Evolutionary conservation across 768 basidiomycete genomes (phyloP), one percentile per base, ranked within the genome.

Genomic region (Leccinellum albellum): DNA sequence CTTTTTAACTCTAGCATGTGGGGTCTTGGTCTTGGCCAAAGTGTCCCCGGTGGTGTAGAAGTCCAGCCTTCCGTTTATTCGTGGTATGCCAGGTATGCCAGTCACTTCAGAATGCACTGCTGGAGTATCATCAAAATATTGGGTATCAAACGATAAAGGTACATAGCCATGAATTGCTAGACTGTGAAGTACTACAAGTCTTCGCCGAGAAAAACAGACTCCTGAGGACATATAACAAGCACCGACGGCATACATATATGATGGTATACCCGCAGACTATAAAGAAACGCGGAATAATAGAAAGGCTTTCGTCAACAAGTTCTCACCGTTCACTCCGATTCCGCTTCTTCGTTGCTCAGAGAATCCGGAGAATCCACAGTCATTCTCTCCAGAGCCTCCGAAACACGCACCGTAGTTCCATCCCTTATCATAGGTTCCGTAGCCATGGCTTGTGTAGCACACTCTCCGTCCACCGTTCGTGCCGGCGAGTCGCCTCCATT

Each of bases 311-410:
- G n/a, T 55, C 55, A 37, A 35, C 32, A 35, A 46, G 17, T 13
- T 21, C n/a, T 45, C 23, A 24, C 6, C n/a, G 29, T 40, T 29
- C 13, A 23, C 12, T 13, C 28, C 29, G 12, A 12, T n/a, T 35
- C 45, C n/a, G n/a, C n/a, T n/a, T n/a, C n/a, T n/a, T 44, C 37
- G 17, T 42, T 31, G 21, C 40, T 24, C 35, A 17, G 28, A 12
- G 21, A 9, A 29, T 28, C 55, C n/a, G 21, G 7, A n/a, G 58
- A 47, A 56, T 62, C 58, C 29, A 70, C 59, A 9, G 31, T 66
- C 66, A 70, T 70, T 50, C 63, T 68, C 28, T 44, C 68, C 37
- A 70, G 53, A 3, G 60, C 65, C 55, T 64, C 59, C 62, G 45
- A 61, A 33, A 70, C 56, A 10, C 20, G 35, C 26, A 62, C 56